Conservation (phyloP, 1,284 basidiomycete genomes). For the Pascua sp. region DNA sequence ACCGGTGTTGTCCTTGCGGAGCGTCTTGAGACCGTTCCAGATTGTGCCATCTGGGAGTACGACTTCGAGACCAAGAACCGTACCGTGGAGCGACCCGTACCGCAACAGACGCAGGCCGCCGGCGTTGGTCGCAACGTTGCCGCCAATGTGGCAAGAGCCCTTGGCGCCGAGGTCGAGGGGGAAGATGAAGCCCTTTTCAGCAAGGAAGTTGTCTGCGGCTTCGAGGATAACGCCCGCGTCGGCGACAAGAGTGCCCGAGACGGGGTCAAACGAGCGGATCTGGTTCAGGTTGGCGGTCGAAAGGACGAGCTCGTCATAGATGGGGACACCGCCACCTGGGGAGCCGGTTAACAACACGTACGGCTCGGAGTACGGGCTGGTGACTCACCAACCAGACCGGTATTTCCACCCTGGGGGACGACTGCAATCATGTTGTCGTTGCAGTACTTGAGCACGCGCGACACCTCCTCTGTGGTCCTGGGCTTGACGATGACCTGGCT, state of each 20-base stretch:
- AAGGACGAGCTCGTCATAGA: slow-evolving; percentile 84
- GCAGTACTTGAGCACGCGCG: slow-evolving; percentile 80
- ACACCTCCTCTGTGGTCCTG: slow-evolving; percentile 81
- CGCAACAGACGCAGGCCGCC: slow-evolving; percentile 89
- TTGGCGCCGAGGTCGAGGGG: slow-evolving; percentile 97
- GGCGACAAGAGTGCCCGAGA: slow-evolving; percentile 64
- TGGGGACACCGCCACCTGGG: slow-evolving; percentile 84
- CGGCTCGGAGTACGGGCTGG: no score
- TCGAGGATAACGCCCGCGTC: slow-evolving; percentile 96
- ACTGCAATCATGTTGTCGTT: slow-evolving; percentile 73
- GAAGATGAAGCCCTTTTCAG: slow-evolving; percentile 89
- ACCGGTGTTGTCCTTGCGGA: slow-evolving; percentile 99
- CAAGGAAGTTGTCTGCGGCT: slow-evolving; percentile 78
- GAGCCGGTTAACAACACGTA: neutral
- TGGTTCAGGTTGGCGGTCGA: slow-evolving; percentile 77
- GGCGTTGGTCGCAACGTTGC: slow-evolving; percentile 96
- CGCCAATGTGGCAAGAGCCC: slow-evolving; percentile 98
- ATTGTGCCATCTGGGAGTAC: slow-evolving; percentile 97
- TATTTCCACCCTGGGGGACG: slow-evolving; percentile 98
- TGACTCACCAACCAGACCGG: slow-evolving; percentile 72
- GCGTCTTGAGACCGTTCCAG: slow-evolving; percentile 69
- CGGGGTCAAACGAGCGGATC: slow-evolving; percentile 86
- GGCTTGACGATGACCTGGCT: slow-evolving; percentile 85
- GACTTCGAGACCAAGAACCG: slow-evolving; percentile 94
- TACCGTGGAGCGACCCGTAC: slow-evolving; percentile 93